These are phyloP conservation scores for Coemansia sp. DNA, from an alignment of 192 early-diverging fungal species.

Conservation along the genomic window DNA sequence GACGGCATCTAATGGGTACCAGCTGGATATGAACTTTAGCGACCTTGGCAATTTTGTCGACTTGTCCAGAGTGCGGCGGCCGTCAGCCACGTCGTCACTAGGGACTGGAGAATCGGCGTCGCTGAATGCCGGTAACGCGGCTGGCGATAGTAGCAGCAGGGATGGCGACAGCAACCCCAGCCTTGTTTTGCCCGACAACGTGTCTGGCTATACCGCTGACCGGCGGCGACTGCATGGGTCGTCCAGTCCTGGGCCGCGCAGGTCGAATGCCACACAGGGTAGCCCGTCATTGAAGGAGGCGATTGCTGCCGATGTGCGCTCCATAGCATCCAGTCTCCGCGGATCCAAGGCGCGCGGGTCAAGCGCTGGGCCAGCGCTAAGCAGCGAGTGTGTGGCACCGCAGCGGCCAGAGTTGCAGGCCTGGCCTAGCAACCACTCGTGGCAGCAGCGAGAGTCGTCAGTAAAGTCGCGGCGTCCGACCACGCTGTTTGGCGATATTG, in stretches of 20 bases:
- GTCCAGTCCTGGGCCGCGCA: slow-evolving; percentile 23
- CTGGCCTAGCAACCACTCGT: slow-evolving; percentile 33
- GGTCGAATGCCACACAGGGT: slow-evolving; percentile 23
- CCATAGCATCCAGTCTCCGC: slow-evolving; percentile 45
- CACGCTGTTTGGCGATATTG: slow-evolving; percentile 26
- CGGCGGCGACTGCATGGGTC: slow-evolving; percentile 37
- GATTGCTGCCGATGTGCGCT: slow-evolving; percentile 35
- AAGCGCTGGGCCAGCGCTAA: slow-evolving; percentile 31
- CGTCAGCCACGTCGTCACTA: slow-evolving; percentile 49
- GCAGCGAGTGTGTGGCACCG: slow-evolving; percentile 16
- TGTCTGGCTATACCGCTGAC: slow-evolving; percentile 25
- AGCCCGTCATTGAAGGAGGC: slow-evolving; percentile 48
- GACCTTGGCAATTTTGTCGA: slow-evolving; percentile 55
- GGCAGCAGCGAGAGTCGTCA: slow-evolving; percentile 47
- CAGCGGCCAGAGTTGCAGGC: slow-evolving; percentile 26
- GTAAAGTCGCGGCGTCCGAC: slow-evolving; percentile 44
- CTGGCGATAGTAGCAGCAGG: slow-evolving; percentile 39
- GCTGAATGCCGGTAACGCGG: slow-evolving; percentile 24
- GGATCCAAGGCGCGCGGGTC: slow-evolving; percentile 36
- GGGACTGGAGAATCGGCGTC: slow-evolving; percentile 46
- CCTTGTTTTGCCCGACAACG: slow-evolving; percentile 11
- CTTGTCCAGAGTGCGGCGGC: slow-evolving; percentile 49
- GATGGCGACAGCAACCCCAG: slow-evolving; percentile 19
- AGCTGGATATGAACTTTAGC: slow-evolving; percentile 57
- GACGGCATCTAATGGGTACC: slow-evolving; percentile 24